Evolutionary conservation across 1,284 basidiomycete genomes (phyloP), one percentile per base, ranked within the genome.

Genomic region (Papiliotrema laurentii): DNA sequence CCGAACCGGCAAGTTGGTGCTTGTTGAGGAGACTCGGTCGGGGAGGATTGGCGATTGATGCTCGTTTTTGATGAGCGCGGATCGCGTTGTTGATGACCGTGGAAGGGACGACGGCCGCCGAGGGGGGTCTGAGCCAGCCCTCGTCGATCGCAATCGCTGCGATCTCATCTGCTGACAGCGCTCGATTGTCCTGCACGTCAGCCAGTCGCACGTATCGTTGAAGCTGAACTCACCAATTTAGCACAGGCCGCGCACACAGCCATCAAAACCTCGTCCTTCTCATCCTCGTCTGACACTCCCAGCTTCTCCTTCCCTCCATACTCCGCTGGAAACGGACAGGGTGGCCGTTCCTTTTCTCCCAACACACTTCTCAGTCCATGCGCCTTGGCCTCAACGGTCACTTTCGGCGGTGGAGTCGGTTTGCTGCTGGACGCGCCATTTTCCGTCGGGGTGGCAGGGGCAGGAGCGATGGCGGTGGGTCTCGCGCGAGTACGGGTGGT

Each of bases 41-140:
- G 0, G 54, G 39, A 6, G 64, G 58, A 3, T 37, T 45, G 0
- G 61, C 33, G 38, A 58, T 57, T 27, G 63, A 50, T 40, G 64
- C 67, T 18, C 67, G 65, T 36, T 65, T 64, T 45, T 60, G 54
- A 50, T 73, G 71, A 26, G 63, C 57, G 21, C 71, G 69, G 28
- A 73, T 69, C 26, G 67, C 58, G 33, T 63, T 66, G 41, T 63
- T 60, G 53, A 73, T 66, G 51, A 67, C 55, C 6, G 62, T 59
- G 3, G 61, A 44, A 3, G 67, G 68, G 28, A 63, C 59, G 31
- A 69, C 61, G 25, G 68, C 69, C 24, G 67, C 66, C 14, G 64
- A 66, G 30, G 70, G 68, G 6, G 63, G 64, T 42, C 69, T 61
- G n/a, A 72, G 53, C 71, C 71, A 71, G 5, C 67, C 67, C 42